Percentiles rank a stretch among this genome's conserved stretches.
Conservation (phyloP, 805 yeast genomes). For the Candida ulmi region DNA sequence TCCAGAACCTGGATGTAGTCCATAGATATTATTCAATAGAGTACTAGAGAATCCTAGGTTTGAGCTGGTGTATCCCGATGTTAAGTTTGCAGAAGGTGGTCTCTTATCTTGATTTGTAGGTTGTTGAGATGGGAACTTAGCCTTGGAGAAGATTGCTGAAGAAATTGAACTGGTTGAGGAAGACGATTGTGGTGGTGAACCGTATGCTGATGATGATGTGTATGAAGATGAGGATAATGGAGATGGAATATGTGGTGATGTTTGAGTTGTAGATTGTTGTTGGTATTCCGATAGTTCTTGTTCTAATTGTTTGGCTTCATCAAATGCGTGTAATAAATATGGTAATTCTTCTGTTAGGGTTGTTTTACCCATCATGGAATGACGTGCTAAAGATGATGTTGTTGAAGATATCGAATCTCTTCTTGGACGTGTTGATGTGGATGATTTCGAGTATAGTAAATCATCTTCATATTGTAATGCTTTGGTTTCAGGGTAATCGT, state of each 20-base stretch:
- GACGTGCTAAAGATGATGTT: conserved; percentile 29
- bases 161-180: neutral
- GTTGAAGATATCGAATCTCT: conserved; percentile 18
- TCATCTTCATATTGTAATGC: neutral
- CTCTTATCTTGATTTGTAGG: conserved; percentile 2
- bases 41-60: conserved; percentile 18
- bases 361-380: conserved; percentile 38
- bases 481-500: neutral
- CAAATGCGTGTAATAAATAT: conserved; percentile 58
- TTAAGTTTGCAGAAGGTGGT: conserved; percentile 6
- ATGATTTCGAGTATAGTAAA: neutral
- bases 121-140: conserved; percentile 2
- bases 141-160: neutral
- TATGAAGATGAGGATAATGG: neutral
- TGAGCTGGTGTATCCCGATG: conserved; percentile 11
- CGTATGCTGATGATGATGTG: conserved; percentile 4
- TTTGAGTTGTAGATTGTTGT: conserved; percentile 1
- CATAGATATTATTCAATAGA: conserved; percentile 21
- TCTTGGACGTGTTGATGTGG: conserved; percentile 8
- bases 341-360: conserved; percentile 64
- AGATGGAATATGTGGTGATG: conserved; percentile 1
- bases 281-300: conserved; percentile 35
- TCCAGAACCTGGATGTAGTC: conserved; percentile 13
- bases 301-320: conserved; percentile 53
- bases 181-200: neutral